Evolutionary conservation across 2,329 filamentous ascomycete genomes (phyloP), one percentile per base, ranked within the genome.

Genomic region (Ascochyta pisi): DNA sequence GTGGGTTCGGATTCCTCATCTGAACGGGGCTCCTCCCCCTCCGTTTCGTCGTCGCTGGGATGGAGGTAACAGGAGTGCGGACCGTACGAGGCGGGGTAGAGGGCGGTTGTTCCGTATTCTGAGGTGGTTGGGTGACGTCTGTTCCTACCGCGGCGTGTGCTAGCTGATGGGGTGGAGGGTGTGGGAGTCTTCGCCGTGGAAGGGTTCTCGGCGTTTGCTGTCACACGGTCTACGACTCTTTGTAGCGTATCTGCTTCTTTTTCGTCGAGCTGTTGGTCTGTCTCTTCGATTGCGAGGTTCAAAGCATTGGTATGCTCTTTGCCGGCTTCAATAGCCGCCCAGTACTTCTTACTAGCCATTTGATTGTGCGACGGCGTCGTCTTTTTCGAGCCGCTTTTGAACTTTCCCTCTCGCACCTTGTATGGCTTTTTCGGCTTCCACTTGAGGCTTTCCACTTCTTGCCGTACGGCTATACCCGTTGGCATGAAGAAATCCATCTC

Each of bases 401-500:
- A 7, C 29, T 15, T 26, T 6, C 49, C 2, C 10, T 50, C 52
- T 5, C 53, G 33, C 12, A n/a, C 31, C 7, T 58, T 69, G 49
- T 70, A 62, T 6, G 64, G 62, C 38, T 50, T 61, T 3, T 63
- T 50, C 6, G 68, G 63, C 24, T 58, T 60, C 58, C 61, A 73
- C 5, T 56, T 49, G 6, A 67, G 23, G 0, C 34, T 51, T 2
- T 42, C 54, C 1, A 65, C 61, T 13, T 65, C 58, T 45, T 73
- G 68, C 12, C 65, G 47, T 15, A 67, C 58, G 0, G 62, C 42
- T 10, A 54, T 33, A 6, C 67, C 62, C 1, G 24, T 6, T 2
- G 64, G 64, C 12, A 73, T 38, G 37, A 65, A 71, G 26, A 73
- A 73, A 43, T 70, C 70, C 68, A 73, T 70, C 0, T 26, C 10